Conservation (phyloP, 768 basidiomycete genomes). For the Hypsizygus marmoreus region DNA sequence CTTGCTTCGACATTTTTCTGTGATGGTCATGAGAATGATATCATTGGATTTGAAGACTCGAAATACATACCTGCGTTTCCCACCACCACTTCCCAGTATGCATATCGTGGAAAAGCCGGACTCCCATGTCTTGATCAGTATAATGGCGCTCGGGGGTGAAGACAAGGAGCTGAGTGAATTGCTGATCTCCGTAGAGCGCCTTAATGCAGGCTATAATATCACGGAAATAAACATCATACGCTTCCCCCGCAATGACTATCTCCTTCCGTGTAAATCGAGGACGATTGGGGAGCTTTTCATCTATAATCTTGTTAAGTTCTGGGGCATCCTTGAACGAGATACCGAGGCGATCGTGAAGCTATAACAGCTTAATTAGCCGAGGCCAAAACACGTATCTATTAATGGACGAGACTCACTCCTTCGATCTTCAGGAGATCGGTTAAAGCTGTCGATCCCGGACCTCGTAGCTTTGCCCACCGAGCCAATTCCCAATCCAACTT, state of each 20-base stretch:
- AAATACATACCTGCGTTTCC: slow-evolving; percentile 40
- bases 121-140: slow-evolving; percentile 23
- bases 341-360: slow-evolving; percentile 23
- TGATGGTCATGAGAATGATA: background rate
- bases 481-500: slow-evolving; percentile 41
- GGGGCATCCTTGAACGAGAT: slow-evolving; percentile 24
- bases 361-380: slow-evolving; percentile 1
- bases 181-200: slow-evolving; percentile 33
- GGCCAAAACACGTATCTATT: background rate
- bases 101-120: slow-evolving; percentile 41
- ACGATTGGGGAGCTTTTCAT: slow-evolving; percentile 21
- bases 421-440: slow-evolving; percentile 39
- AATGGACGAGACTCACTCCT: slow-evolving; percentile 38
- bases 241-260: slow-evolving; percentile 28
- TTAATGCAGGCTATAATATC: slow-evolving; percentile 38
- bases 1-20: slow-evolving; percentile 19
- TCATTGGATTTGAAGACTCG: background rate
- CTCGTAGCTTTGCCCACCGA: slow-evolving; percentile 40
- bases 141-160: slow-evolving; percentile 41
- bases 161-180: slow-evolving; percentile 29
- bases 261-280: slow-evolving; percentile 27
- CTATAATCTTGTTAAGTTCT: slow-evolving; percentile 30
- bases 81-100: slow-evolving; percentile 57
- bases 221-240: slow-evolving; percentile 21
- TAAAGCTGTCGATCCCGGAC: slow-evolving; percentile 37